Base-by-base conservation (phyloP, 352 stramenopile genomes). In the Phytophthora kernoviae region DNA sequence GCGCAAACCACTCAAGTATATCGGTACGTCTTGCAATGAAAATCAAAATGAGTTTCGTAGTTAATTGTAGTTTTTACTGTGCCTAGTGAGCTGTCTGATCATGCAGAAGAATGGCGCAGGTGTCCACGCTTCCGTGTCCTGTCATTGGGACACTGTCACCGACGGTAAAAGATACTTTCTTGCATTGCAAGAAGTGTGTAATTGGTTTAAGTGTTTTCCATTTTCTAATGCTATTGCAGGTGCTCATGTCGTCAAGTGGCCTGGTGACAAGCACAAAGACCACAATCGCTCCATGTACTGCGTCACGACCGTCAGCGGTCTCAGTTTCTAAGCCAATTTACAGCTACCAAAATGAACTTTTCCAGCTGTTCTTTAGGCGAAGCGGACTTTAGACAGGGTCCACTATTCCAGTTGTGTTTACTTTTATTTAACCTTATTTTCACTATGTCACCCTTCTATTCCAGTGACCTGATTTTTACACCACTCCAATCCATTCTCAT, bases 31-130 rank as follows among this genome's bases (percentile, higher is more conserved):
- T 30, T 30, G 24, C 24, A 3, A 30, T 30, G 24, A 30, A n/a
- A n/a, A n/a, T n/a, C n/a, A n/a, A n/a, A n/a, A n/a, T n/a, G n/a
- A n/a, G n/a, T n/a, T n/a, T n/a, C n/a, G n/a, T n/a, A n/a, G n/a
- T n/a, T n/a, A n/a, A n/a, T n/a, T n/a, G n/a, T n/a, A n/a, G n/a
- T n/a, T n/a, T n/a, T n/a, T n/a, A n/a, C n/a, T n/a, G n/a, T n/a
- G n/a, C n/a, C n/a, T 61, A 82, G 88, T 97, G 37, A 97, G 88
- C 52, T 96, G 84, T 50, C 64, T 95, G 7, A 94, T 98, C 66
- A 96, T 98, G 83, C 92, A 98, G 67, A 97, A 97, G 68, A 98
- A 97, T 62, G 92, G 92, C 44, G 91, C 92, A 2, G 92, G 92
- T 15, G 73, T 98, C 10, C 91, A 98, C 58, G 74, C 88, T 8